phyloP scores from a whole-genome alignment of 2,329 filamentous ascomycete species.

The Elsinoe ampelina region DNA sequence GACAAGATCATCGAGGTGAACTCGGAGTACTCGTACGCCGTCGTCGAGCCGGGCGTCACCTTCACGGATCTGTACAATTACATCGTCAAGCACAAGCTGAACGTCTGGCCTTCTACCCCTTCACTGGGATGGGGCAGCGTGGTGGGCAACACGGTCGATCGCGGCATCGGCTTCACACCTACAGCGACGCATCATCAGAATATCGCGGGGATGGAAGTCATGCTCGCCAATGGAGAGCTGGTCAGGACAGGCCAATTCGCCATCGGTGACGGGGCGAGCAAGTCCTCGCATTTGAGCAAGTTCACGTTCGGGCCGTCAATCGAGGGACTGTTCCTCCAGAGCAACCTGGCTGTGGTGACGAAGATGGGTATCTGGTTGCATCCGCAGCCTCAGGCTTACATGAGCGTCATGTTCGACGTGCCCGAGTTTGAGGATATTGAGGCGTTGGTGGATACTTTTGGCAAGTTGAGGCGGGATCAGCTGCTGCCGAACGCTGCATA shows the following conservation, averaged over 20 bases:
- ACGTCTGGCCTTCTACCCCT: conserved; percentile 28
- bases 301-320: conserved; percentile 29
- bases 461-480: conserved; percentile 36
- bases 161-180: conserved; percentile 34
- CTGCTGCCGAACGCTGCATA: conserved; percentile 37
- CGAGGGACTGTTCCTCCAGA: conserved; percentile 43
- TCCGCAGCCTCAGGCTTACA: conserved; percentile 34
- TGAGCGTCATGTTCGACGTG: conserved; percentile 40
- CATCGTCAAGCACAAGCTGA: conserved; percentile 24
- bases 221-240: conserved; percentile 27
- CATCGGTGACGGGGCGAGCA: conserved; percentile 29
- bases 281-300: conserved; percentile 27
- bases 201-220: conserved; percentile 31
- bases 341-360: conserved; percentile 44
- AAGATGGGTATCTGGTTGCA: conserved; percentile 42
- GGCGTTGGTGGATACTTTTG: conserved; percentile 37
- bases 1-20: conserved; percentile 45
- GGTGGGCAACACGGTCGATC: conserved; percentile 32
- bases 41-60: conserved; percentile 45
- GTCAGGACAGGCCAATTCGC: conserved; percentile 32
- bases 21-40: conserved; percentile 38
- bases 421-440: conserved; percentile 39
- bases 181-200: conserved; percentile 32
- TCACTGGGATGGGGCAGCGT: conserved; percentile 29
- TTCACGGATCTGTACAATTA: conserved; percentile 27